Conservation (phyloP, 2,329 filamentous ascomycete genomes). For the Triangularia setosa region DNA sequence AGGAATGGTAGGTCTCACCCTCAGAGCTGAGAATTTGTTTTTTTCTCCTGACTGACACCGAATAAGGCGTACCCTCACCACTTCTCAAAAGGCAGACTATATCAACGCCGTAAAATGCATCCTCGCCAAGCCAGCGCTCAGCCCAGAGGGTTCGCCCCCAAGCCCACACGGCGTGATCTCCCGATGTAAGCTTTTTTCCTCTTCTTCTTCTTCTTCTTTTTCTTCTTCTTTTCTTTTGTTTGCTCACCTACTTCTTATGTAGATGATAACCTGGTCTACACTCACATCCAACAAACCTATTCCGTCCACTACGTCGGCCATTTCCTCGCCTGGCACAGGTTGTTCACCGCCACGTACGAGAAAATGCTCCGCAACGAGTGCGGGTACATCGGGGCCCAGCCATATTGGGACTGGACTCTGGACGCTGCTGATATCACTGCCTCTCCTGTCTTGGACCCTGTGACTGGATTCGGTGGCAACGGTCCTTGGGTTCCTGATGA, state of each 20-base stretch:
- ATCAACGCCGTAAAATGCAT: conserved; percentile 35
- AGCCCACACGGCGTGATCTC: conserved; percentile 21
- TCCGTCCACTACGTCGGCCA: conserved; percentile 32
- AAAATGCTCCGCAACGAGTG: conserved; percentile 37
- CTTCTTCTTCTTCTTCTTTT: too few relatives aligned
- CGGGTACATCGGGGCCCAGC: conserved; percentile 33
- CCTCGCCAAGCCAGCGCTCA: conserved; percentile 29
- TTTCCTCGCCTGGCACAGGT: conserved; percentile 40
- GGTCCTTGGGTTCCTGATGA: conserved; percentile 6
- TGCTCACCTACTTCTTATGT: too few relatives aligned
- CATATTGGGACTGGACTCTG: conserved; percentile 40
- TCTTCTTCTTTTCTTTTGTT: too few relatives aligned
- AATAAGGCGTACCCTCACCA: conserved; percentile 29
- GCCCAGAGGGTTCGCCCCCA: conserved; percentile 23
- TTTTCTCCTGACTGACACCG: background rate
- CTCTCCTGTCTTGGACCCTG: conserved; percentile 22
- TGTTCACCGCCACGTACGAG: conserved; percentile 36
- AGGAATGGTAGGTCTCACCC: background rate
- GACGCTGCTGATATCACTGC: conserved; percentile 8
- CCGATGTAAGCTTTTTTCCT: too few relatives aligned
- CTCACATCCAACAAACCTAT: conserved; percentile 34
- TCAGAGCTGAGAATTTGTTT: background rate
- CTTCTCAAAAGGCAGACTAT: conserved; percentile 30
- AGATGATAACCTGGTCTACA: conserved; percentile 38
- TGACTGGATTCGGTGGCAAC: conserved; percentile 22